Evolutionary conservation across 352 stramenopile genomes (phyloP).

Genomic region (Globisporangium parvum): DNA sequence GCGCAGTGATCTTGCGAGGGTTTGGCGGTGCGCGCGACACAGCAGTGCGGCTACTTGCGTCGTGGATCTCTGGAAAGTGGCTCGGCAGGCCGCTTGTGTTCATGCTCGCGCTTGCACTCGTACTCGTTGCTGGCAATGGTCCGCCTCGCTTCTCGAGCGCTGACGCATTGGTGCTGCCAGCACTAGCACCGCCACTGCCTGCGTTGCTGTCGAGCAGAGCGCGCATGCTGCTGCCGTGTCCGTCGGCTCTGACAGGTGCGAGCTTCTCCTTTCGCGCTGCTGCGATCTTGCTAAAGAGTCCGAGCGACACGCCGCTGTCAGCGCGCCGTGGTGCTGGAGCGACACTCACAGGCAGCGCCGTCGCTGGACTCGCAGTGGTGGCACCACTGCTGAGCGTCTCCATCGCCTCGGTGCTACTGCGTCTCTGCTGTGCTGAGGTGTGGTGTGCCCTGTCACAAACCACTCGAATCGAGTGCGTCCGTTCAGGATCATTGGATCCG

Average conservation of each 20-base stretch:
- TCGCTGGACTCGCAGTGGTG: not conserved
- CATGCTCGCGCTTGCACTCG: constrained; percentile 3
- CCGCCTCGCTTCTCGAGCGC: not conserved
- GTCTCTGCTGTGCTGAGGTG: not conserved
- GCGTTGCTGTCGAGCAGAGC: not conserved
- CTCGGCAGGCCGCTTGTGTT: constrained; percentile 1
- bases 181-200: not conserved
- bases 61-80: constrained; percentile 52
- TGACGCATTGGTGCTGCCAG: not conserved
- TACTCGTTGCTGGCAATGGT: not conserved
- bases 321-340: not conserved
- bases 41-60: constrained; percentile 11
- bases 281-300: constrained; percentile 73
- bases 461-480: not conserved
- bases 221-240: constrained; percentile 3
- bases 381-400: not conserved
- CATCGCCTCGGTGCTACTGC: not conserved
- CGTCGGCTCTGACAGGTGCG: constrained; percentile 12
- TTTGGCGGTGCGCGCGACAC: constrained; percentile 14
- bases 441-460: not conserved
- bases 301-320: constrained; percentile 45
- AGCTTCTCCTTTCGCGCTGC: constrained; percentile 66
- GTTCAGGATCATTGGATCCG: constrained; percentile 1
- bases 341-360: not conserved
- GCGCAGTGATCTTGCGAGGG: constrained; percentile 30